Conservation (phyloP, 2,329 filamentous ascomycete genomes). For the Uncinocarpus reesii region DNA sequence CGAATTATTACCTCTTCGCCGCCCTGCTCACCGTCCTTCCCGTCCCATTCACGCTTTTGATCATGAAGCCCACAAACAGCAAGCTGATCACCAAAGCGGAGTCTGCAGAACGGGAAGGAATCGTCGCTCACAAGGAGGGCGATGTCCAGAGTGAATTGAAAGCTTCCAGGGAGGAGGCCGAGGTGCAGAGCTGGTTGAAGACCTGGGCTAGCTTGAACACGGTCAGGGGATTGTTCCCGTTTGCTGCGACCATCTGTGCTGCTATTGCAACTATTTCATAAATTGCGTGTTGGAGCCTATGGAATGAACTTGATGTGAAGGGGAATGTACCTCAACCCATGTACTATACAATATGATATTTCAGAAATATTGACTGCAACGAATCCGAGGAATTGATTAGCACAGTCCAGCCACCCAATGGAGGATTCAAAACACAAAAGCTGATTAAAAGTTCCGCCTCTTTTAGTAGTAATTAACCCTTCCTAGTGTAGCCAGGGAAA, state of each 20-base stretch:
- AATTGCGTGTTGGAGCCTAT: not conserved
- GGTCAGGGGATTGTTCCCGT: slow-evolving; percentile 14
- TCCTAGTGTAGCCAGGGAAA: too few species aligned
- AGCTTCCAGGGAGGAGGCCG: slow-evolving; percentile 15
- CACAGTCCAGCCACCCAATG: not conserved
- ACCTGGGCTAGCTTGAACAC: slow-evolving; percentile 14
- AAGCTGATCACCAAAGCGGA: slow-evolving; percentile 23
- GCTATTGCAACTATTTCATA: slow-evolving; percentile 10
- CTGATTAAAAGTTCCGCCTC: too few species aligned
- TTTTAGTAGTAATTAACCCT: too few species aligned
- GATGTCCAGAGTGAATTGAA: slow-evolving; percentile 12
- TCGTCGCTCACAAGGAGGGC: slow-evolving; percentile 15
- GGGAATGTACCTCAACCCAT: not conserved
- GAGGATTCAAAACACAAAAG: too few species aligned
- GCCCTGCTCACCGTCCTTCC: slow-evolving; percentile 25
- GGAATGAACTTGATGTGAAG: not conserved
- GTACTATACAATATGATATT: not conserved
- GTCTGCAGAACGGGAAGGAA: slow-evolving; percentile 20
- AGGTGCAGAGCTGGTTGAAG: slow-evolving; percentile 17
- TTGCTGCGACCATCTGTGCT: slow-evolving; percentile 15
- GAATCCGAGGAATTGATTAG: not conserved
- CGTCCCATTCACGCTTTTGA: slow-evolving; percentile 26
- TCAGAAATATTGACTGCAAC: not conserved
- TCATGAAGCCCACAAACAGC: slow-evolving; percentile 26
- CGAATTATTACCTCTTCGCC: slow-evolving; percentile 22